Conservation (phyloP, 2,329 filamentous ascomycete species). For the Sclerotinia glacialis region DNA sequence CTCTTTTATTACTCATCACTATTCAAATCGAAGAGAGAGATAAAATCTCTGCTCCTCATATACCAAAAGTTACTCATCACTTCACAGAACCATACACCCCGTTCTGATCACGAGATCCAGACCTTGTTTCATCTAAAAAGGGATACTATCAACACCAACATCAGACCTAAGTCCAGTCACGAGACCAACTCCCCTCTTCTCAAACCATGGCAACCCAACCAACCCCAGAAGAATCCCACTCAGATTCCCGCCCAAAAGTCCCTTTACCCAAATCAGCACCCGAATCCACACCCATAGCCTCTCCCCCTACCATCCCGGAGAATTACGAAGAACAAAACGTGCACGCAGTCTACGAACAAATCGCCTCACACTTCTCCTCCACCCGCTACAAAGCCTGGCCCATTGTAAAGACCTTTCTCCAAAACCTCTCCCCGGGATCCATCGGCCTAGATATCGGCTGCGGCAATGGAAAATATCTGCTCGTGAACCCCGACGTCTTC, state of each 20-base stretch:
- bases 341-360: constrained; percentile 85
- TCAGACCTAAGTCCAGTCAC: background rate
- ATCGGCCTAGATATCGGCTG: constrained; percentile 90
- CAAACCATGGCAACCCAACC: constrained; percentile 12
- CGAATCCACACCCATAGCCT: background rate
- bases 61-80: background rate
- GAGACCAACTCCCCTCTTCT: background rate
- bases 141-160: background rate
- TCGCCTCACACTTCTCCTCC: constrained; percentile 79
- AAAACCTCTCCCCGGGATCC: constrained; percentile 61
- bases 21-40: background rate
- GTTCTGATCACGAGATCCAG: background rate
- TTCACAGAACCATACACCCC: background rate
- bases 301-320: constrained; percentile 37
- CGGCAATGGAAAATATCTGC: constrained; percentile 94
- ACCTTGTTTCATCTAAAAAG: background rate
- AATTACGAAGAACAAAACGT: constrained; percentile 84
- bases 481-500: constrained; percentile 72
- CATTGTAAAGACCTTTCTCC: constrained; percentile 77
- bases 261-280: constrained; percentile 2
- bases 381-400: constrained; percentile 88
- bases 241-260: background rate
- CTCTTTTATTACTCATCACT: background rate
- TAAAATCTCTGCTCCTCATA: background rate
- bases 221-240: background rate